Evolutionary conservation across 2,329 filamentous ascomycete genomes (phyloP).

Genomic region (Neofusicoccum parvum): DNA sequence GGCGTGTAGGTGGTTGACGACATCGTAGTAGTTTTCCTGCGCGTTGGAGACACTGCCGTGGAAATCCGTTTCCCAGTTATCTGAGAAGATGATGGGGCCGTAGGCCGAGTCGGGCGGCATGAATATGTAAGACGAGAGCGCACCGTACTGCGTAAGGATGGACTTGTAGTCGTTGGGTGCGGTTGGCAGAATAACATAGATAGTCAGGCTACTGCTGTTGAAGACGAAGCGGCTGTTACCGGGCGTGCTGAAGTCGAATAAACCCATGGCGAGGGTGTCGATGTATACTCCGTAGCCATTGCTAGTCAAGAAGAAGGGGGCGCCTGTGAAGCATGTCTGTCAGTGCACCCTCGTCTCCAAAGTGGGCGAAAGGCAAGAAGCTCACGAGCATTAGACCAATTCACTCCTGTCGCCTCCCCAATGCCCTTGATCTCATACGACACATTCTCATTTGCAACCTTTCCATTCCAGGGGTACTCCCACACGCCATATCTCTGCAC

Average conservation of each 20-base stretch:
- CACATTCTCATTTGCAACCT: conserved; percentile 28
- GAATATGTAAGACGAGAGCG: conserved; percentile 30
- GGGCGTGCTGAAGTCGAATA: conserved; percentile 32
- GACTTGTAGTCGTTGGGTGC: conserved; percentile 26
- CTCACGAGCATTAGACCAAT: conserved; percentile 37
- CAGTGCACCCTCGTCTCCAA: no score
- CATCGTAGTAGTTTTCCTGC: conserved; percentile 39
- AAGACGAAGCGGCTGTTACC: conserved; percentile 34
- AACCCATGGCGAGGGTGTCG: conserved; percentile 36
- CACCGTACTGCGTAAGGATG: conserved; percentile 32
- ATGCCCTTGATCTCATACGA: conserved; percentile 33
- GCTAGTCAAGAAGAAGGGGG: conserved; percentile 38
- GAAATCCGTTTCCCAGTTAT: conserved; percentile 39
- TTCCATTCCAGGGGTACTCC: conserved; percentile 32
- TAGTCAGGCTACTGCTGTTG: conserved; percentile 32
- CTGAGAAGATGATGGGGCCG: conserved; percentile 40
- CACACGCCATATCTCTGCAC: conserved; percentile 31
- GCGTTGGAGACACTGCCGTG: conserved; percentile 36
- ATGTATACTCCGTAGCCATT: conserved; percentile 38
- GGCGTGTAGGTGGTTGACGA: conserved; percentile 35
- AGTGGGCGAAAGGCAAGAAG: no score
- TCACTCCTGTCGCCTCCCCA: conserved; percentile 35
- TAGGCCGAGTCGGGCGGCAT: conserved; percentile 37
- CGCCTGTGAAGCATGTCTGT: conserved; percentile 14
- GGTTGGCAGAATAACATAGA: conserved; percentile 35